Conservation (phyloP, 225 moss, liverwort and hornwort genomes). For the Asterella californica region DNA sequence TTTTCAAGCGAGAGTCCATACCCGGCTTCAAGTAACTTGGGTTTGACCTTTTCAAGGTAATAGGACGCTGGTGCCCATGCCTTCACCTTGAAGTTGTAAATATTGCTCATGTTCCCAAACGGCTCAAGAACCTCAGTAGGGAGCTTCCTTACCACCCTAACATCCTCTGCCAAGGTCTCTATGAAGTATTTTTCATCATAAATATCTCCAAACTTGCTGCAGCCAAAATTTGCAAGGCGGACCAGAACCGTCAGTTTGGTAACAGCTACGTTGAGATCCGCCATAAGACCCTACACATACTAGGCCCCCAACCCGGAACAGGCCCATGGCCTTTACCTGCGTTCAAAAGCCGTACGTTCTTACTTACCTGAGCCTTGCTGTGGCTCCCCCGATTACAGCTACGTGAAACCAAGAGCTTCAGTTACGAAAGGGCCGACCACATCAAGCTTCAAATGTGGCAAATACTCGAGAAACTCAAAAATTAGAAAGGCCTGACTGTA, state of each 20-base stretch:
- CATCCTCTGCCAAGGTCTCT: slow-evolving; percentile 59
- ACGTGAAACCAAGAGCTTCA: not conserved
- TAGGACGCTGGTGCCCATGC: slow-evolving; percentile 72
- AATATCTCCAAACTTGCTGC: slow-evolving; percentile 83
- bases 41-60: slow-evolving; percentile 72
- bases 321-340: not conserved
- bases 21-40: slow-evolving; percentile 66
- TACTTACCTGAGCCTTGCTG: not conserved
- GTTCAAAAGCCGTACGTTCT: too few species aligned
- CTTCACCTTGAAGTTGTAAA: slow-evolving; percentile 76
- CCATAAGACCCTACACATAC: not conserved
- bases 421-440: not conserved
- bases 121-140: slow-evolving; percentile 53
- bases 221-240: not conserved
- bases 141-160: slow-evolving; percentile 64
- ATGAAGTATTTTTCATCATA: slow-evolving; percentile 87
- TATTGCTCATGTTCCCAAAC: slow-evolving; percentile 68
- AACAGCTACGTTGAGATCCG: too few species aligned
- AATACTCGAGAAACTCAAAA: not conserved
- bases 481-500: not conserved
- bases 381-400: not conserved
- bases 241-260: not conserved
- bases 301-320: not conserved
- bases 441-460: not conserved
- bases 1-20: slow-evolving; percentile 33